phyloP scores from a whole-genome alignment of 2,329 filamentous ascomycete genomes.

The Xylariaceae sp. region DNA sequence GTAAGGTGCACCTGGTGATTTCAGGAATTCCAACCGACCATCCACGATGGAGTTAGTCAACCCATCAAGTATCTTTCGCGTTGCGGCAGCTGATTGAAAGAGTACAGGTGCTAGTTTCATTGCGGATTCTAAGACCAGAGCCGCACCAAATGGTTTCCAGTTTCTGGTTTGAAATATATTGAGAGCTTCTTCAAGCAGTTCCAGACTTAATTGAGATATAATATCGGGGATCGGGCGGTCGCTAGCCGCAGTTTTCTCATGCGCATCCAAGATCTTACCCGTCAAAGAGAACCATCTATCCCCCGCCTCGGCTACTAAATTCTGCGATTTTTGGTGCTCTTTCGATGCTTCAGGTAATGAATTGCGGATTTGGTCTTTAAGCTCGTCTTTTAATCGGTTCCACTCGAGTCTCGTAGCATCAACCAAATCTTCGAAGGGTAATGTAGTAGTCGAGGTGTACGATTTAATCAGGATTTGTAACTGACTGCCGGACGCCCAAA shows the following conservation, averaged over 20 bases:
- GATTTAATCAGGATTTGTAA: constrained; percentile 43
- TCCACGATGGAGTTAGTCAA: constrained; percentile 50
- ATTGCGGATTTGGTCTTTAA: constrained; percentile 65
- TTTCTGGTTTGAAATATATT: constrained; percentile 47
- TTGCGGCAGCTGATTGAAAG: constrained; percentile 34
- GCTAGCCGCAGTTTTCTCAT: constrained; percentile 27
- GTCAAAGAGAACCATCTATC: constrained; percentile 63
- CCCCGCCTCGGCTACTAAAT: constrained; percentile 60
- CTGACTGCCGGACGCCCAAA: constrained; percentile 36
- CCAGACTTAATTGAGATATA: constrained; percentile 31
- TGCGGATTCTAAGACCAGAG: constrained; percentile 42
- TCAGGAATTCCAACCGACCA: constrained; percentile 55
- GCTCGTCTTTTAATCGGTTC: constrained; percentile 53
- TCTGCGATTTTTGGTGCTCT: constrained; percentile 69
- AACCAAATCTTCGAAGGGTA: constrained; percentile 41
- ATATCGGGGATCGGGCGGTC: constrained; percentile 31
- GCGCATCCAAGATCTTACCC: constrained; percentile 40
- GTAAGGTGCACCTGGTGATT: constrained; percentile 64
- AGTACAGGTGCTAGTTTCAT: constrained; percentile 41
- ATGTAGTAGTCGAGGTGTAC: constrained; percentile 42
- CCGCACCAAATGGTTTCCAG: constrained; percentile 55
- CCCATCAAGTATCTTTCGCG: constrained; percentile 39
- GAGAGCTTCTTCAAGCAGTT: constrained; percentile 36
- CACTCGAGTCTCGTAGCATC: constrained; percentile 55
- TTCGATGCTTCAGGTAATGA: constrained; percentile 80